A percentile compares a stretch with the other conserved stretches of the same genome.
These are phyloP conservation scores for Globisporangium irregulare DNA, from an alignment of 352 stramenopile species.

Conservation along the genomic window DNA sequence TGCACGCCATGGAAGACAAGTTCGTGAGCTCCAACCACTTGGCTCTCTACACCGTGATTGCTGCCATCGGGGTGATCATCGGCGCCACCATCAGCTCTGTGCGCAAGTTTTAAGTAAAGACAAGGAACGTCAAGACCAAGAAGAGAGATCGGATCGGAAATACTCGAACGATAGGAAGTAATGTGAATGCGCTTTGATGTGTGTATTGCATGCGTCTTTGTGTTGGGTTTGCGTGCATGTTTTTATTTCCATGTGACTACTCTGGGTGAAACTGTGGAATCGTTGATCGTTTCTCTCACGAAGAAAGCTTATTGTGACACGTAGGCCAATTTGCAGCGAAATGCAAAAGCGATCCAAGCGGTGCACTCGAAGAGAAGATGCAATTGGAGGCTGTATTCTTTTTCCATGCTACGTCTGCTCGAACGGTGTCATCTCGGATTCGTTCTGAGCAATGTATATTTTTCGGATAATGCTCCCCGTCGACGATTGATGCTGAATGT, in stretches of 20 bases:
- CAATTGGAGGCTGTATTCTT: neutral
- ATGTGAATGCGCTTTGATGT: conserved; percentile 20
- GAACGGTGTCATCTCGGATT: neutral
- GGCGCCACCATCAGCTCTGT: conserved; percentile 19
- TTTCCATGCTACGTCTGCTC: neutral
- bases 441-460: conserved; percentile 4
- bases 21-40: conserved; percentile 40
- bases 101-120: conserved; percentile 16
- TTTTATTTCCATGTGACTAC: neutral
- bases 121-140: neutral
- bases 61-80: conserved; percentile 30
- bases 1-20: conserved; percentile 28
- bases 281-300: neutral
- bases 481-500: neutral
- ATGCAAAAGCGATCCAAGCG: neutral
- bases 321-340: neutral
- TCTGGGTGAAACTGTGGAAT: neutral
- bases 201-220: neutral
- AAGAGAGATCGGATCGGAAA: neutral
- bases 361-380: neutral
- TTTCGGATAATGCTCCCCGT: conserved; percentile 5
- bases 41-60: conserved; percentile 42
- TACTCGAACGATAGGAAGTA: conserved; percentile 9
- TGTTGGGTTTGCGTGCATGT: neutral
- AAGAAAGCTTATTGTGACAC: neutral